Conservation (phyloP, 2,329 filamentous ascomycete species). For the Mollisiaceae sp. region DNA sequence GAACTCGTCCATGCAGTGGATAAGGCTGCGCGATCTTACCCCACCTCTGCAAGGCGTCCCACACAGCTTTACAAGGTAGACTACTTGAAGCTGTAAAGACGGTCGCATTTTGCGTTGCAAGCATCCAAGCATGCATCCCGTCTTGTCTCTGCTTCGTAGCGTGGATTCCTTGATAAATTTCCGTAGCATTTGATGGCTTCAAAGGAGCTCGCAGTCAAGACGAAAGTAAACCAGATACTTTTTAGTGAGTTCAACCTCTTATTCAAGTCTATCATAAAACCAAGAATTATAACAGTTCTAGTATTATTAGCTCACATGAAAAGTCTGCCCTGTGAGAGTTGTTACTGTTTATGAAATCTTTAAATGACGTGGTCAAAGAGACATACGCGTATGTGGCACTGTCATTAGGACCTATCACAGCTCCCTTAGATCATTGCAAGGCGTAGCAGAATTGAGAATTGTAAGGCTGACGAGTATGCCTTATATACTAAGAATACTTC, state of each 20-base stretch:
- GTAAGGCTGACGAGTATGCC: too few species aligned
- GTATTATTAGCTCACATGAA: background rate
- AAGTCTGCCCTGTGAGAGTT: background rate
- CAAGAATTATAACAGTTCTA: background rate
- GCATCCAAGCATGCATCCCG: slow-evolving; percentile 2
- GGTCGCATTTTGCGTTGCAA: slow-evolving; percentile 4
- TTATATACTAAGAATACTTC: too few species aligned
- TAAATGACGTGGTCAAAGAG: background rate
- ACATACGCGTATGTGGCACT: slow-evolving; percentile 3
- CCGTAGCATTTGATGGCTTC: background rate
- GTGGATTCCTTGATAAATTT: background rate
- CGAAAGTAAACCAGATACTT: background rate
- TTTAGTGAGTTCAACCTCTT: background rate
- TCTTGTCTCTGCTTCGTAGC: background rate
- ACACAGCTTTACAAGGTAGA: background rate
- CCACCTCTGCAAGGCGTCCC: background rate
- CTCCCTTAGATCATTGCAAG: too few species aligned
- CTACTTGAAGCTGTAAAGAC: slow-evolving; percentile 2
- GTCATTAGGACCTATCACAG: background rate
- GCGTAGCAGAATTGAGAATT: too few species aligned
- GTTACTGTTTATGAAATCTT: slow-evolving; percentile 10
- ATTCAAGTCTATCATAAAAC: background rate
- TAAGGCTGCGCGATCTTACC: background rate
- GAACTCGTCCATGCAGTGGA: background rate
- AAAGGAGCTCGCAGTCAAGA: background rate